A percentile compares a stretch with the other conserved stretches of the same genome.
Conservation (phyloP, 2,329 filamentous ascomycete genomes). For the Didymella pinodella region DNA sequence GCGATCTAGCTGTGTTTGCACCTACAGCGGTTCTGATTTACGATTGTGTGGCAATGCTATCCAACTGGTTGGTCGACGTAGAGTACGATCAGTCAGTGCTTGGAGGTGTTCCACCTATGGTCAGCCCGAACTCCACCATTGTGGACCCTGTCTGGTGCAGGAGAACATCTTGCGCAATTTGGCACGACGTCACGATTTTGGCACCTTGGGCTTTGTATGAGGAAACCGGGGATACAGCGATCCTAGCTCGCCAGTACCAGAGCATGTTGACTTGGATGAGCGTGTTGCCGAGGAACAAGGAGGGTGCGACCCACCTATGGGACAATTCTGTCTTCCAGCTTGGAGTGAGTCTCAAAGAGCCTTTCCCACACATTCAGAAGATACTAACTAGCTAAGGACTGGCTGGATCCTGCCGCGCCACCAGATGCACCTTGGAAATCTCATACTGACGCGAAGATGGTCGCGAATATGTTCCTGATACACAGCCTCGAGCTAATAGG, state of each 20-base stretch:
- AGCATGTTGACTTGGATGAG: conserved; percentile 8
- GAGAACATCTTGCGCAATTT: neutral
- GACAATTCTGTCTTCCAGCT: conserved; percentile 1
- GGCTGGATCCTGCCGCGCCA: conserved; percentile 19
- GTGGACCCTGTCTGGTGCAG: too few relatives aligned
- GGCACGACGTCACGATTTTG: conserved; percentile 4
- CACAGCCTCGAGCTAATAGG: neutral
- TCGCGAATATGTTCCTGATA: conserved; percentile 5
- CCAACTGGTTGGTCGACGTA: neutral
- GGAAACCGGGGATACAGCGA: neutral
- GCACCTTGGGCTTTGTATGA: conserved; percentile 6
- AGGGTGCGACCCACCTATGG: neutral
- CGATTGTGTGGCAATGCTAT: neutral
- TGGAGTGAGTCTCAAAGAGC: neutral
- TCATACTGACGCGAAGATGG: conserved; percentile 5
- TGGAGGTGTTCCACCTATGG: too few relatives aligned
- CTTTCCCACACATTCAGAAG: too few relatives aligned
- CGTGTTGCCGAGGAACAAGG: neutral
- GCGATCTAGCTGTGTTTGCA: conserved; percentile 59
- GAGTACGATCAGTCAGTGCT: neutral
- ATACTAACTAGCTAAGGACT: conserved; percentile 14
- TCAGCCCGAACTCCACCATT: neutral
- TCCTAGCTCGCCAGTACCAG: conserved; percentile 2
- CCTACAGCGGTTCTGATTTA: conserved; percentile 53
- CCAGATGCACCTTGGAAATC: conserved; percentile 26